Base-by-base conservation (phyloP, 768 basidiomycete genomes). In the Hericium erinaceus region DNA sequence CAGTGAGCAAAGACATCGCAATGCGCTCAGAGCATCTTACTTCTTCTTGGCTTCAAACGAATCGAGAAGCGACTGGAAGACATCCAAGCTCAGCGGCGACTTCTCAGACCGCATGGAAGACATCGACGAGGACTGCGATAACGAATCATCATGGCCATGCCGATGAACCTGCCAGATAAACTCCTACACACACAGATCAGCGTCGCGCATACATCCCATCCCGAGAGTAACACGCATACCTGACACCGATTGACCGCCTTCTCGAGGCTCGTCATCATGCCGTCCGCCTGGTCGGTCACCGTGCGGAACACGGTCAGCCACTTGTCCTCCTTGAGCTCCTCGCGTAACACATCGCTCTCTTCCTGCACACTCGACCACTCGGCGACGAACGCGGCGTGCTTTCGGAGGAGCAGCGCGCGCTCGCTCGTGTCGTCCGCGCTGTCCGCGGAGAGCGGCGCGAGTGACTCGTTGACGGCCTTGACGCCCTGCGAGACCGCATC, bases 261-360 rank as follows among this genome's bases (percentile, higher is more conserved):
- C 74, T 98, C 92, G 63, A 99, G 73, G 66, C 90, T 91, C 28
- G 83, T 83, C 92, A 98, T 95, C 95, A 98, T 97, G 24, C 92
- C 92, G 68, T 94, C 92, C 46, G 95, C 95, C 69, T 98, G 95
- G 66, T 94, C 88, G 46, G 92, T 85, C 57, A 93, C 90, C 5
- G 91, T 95, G 62, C 94, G 81, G 72, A 98, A 98, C 20, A 98
- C 91, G 11, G 88, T 89, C 64, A 98, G 78, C 92, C 92, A 97
- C 65, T 95, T 95, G 72, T 98, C 95, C 71, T 98, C 95, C 72
- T 91, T 94, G 61, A 98, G 76, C 71, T 99, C 97, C 65, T 95
- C 92, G 61, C 87, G 78, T 58, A 98, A 72, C 26, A 86, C 82
- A 48, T 89, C 85, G 56, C 86, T 88, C 64, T 92, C 89, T 56